Evolutionary conservation across 2,329 filamentous ascomycete species (phyloP).

Genomic region (Keithomyces neogunnii): DNA sequence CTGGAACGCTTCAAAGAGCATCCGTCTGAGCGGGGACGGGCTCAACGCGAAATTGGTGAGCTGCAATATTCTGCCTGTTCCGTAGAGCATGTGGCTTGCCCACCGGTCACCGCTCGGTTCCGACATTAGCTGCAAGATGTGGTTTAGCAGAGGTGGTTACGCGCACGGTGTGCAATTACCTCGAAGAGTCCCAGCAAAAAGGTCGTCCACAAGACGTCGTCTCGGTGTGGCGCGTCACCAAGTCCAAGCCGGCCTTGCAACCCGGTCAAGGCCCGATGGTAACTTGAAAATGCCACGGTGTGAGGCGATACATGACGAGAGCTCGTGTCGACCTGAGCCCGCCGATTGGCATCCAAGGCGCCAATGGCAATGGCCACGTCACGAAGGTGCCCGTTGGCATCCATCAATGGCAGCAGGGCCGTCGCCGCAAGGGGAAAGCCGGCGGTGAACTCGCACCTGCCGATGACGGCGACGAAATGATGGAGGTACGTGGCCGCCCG

Average conservation of each 20-base stretch:
- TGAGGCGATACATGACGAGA: not conserved
- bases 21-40: conserved; percentile 2
- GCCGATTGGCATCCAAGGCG: conserved; percentile 16
- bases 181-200: conserved; percentile 19
- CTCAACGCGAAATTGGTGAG: not conserved
- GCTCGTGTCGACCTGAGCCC: not conserved
- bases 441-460: conserved; percentile 12
- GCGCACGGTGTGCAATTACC: conserved; percentile 8
- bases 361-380: conserved; percentile 16
- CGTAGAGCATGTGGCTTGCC: conserved; percentile 19
- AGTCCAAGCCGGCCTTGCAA: conserved; percentile 9
- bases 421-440: conserved; percentile 4
- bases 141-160: not conserved
- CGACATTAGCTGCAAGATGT: conserved; percentile 13
- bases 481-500: conserved; percentile 6
- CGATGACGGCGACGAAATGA: conserved; percentile 12
- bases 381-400: conserved; percentile 8
- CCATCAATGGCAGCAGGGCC: conserved; percentile 12
- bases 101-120: conserved; percentile 16
- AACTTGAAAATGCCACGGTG: conserved; percentile 10
- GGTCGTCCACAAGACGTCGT: conserved; percentile 16
- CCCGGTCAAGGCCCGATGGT: conserved; percentile 11
- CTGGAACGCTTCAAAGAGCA: conserved; percentile 13
- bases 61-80: conserved; percentile 15
- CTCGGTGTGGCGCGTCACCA: not conserved